Conservation (phyloP, 139 green algal species). For the Desmodesmus armatus region DNA sequence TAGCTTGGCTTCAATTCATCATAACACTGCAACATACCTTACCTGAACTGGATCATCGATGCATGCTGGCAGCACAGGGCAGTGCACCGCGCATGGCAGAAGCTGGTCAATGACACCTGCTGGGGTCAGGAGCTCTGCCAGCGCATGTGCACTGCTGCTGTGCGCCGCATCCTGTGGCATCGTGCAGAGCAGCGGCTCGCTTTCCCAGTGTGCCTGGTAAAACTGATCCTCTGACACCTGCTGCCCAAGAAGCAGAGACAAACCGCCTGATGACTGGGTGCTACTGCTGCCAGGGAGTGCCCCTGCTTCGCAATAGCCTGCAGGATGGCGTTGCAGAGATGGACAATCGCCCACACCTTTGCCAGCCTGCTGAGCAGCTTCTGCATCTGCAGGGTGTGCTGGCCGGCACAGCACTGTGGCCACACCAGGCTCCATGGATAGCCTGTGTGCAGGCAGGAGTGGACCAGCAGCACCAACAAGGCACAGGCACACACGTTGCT, state of each 20-base stretch:
- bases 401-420: background rate
- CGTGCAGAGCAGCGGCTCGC: background rate
- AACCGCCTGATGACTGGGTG: background rate
- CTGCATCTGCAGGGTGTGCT: background rate
- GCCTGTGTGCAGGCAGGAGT: background rate
- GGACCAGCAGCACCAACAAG: background rate
- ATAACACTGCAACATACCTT: too few species aligned
- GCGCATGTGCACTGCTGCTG: background rate
- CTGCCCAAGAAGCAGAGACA: background rate
- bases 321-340: background rate
- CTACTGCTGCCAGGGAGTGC: too few species aligned
- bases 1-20: too few species aligned
- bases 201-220: background rate
- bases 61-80: constrained; percentile 33
- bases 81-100: constrained; percentile 28
- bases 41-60: constrained; percentile 23
- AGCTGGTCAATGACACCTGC: constrained; percentile 9
- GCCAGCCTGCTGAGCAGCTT: background rate
- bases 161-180: background rate
- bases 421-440: constrained; percentile 26
- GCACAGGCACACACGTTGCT: too few species aligned
- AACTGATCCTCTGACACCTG: background rate
- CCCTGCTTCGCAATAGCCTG: background rate
- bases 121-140: constrained; percentile 14
- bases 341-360: background rate